These are phyloP conservation scores for Saraca asoca DNA, from an alignment of 331 rosid genomes.

Conservation along the genomic window DNA sequence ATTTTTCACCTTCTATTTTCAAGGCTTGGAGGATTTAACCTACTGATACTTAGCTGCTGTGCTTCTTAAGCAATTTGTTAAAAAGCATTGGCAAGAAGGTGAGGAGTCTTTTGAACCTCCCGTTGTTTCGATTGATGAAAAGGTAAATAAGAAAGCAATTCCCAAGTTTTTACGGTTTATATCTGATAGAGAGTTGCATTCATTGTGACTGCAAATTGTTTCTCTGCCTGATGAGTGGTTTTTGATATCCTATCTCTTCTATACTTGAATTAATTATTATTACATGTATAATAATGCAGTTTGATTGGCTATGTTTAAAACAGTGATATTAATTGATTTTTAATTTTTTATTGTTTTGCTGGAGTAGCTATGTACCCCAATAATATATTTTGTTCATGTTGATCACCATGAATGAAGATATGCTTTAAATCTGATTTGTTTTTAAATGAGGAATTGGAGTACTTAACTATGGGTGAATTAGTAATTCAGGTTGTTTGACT, in stretches of 20 bases:
- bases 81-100: constrained; percentile 90
- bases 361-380: not conserved
- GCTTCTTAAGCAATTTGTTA: constrained; percentile 87
- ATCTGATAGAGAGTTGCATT: not conserved
- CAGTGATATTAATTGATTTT: not conserved
- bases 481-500: constrained; percentile 12
- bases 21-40: constrained; percentile 60
- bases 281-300: not conserved
- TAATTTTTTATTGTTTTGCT: not conserved
- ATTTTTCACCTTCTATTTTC: constrained; percentile 28
- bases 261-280: not conserved
- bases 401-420: not conserved
- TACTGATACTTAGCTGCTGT: constrained; percentile 89
- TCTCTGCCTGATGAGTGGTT: not conserved
- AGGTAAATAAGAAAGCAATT: constrained; percentile 50
- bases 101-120: constrained; percentile 91
- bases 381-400: not conserved
- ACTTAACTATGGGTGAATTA: constrained; percentile 5
- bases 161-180: not conserved
- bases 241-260: not conserved
- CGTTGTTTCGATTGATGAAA: constrained; percentile 73
- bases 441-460: not conserved
- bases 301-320: not conserved
- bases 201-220: not conserved
- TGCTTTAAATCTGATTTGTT: not conserved